A percentile compares a stretch with the other conserved stretches of the same genome.
Conservation (phyloP, 1,284 basidiomycete genomes). For the Apiotrichum akiyoshidainum region DNA sequence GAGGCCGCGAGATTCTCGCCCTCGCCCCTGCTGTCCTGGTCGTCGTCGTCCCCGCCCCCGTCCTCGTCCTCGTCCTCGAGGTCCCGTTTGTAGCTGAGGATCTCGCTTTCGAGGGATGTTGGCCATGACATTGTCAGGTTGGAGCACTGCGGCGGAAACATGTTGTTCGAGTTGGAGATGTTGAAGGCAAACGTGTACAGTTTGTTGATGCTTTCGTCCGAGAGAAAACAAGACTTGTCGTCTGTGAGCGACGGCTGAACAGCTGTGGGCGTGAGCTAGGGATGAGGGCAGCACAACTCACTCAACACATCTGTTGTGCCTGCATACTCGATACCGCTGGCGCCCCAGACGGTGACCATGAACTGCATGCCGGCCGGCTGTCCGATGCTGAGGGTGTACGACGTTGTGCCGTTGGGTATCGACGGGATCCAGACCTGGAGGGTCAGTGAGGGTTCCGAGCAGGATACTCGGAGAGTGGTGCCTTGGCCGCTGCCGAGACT, state of each 20-base stretch:
- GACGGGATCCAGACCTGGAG: slow-evolving; percentile 42
- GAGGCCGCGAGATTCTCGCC: neutral
- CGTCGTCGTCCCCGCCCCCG: too few relatives aligned
- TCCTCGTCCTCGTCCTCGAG: neutral
- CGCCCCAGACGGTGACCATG: slow-evolving; percentile 47
- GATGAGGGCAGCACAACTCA: slow-evolving; percentile 20
- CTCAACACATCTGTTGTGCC: slow-evolving; percentile 46
- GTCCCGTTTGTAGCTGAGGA: neutral
- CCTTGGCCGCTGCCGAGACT: neutral
- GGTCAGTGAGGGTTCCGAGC: neutral
- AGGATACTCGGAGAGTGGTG: neutral
- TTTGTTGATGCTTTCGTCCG: slow-evolving; percentile 32
- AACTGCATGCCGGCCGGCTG: slow-evolving; percentile 41
- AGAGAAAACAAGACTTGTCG: slow-evolving; percentile 37
- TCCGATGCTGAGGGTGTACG: slow-evolving; percentile 35
- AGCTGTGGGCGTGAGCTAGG: slow-evolving; percentile 21
- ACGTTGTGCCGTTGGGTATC: slow-evolving; percentile 33
- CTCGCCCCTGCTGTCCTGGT: neutral
- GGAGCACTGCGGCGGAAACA: slow-evolving; percentile 44
- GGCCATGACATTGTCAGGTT: slow-evolving; percentile 47
- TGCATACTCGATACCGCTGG: slow-evolving; percentile 41
- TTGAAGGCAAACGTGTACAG: slow-evolving; percentile 49
- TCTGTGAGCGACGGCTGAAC: slow-evolving; percentile 21
- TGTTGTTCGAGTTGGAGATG: slow-evolving; percentile 27
- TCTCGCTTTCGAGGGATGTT: slow-evolving; percentile 35